A percentile compares a stretch with the other conserved stretches of the same genome.
phyloP scores from a whole-genome alignment of 441 rosid genomes.

The Erodium moschatum region DNA sequence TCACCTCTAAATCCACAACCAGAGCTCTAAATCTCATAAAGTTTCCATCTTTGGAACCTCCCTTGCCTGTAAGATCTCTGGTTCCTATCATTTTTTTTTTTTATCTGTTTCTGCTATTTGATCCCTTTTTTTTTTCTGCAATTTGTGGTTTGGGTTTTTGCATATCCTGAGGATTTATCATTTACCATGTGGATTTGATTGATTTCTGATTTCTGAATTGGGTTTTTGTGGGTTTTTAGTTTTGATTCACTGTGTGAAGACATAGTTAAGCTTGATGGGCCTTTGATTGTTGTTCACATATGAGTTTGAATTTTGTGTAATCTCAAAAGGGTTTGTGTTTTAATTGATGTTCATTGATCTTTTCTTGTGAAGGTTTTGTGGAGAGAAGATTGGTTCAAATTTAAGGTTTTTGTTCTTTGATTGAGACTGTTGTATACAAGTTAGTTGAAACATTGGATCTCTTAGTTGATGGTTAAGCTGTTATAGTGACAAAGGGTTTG shows the following conservation, averaged over 20 bases:
- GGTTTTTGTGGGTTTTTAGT: background rate
- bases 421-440: too few relatives aligned
- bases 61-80: background rate
- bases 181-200: background rate
- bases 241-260: background rate
- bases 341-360: background rate
- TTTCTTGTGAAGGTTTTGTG: conserved; percentile 9
- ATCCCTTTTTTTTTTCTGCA: background rate
- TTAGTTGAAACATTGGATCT: background rate
- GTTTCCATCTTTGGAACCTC: conserved; percentile 4
- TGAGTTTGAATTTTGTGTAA: conserved; percentile 16
- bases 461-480: background rate
- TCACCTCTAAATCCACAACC: conserved; percentile 9
- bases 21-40: conserved; percentile 15
- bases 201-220: background rate
- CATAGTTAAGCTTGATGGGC: background rate
- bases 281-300: background rate
- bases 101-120: conserved; percentile 2
- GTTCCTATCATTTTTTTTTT: background rate
- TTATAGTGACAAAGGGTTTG: too few relatives aligned
- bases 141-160: conserved; percentile 12
- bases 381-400: conserved; percentile 3
- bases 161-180: background rate
- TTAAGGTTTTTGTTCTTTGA: background rate
- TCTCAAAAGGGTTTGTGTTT: conserved; percentile 4